Conservation (phyloP, 2,329 filamentous ascomycete species). For the Lasiodiplodia hormozganensis region DNA sequence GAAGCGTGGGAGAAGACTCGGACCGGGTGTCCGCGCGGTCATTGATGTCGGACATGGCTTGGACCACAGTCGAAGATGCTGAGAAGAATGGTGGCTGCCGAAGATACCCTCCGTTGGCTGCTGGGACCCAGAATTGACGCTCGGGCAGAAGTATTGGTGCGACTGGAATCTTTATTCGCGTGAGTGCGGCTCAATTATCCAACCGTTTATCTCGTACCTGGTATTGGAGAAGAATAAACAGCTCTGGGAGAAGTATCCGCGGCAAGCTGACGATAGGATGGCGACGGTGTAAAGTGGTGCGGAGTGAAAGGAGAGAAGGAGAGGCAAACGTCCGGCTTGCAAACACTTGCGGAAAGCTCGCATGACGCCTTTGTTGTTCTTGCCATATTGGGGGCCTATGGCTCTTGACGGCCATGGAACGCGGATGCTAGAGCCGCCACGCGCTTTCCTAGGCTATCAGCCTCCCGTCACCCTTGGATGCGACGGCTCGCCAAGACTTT, state of each 20-base stretch:
- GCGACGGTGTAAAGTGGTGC: background rate
- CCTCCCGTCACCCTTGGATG: background rate
- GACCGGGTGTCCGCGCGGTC: background rate
- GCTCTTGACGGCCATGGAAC: background rate
- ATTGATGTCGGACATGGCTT: background rate
- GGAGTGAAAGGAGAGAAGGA: background rate
- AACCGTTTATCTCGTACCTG: constrained; percentile 1
- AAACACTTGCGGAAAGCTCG: background rate
- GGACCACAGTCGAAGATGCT: background rate
- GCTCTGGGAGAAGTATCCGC: background rate
- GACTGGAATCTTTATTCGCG: background rate
- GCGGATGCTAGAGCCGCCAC: background rate
- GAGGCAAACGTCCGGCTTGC: background rate
- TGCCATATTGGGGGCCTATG: background rate
- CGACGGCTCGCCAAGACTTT: background rate
- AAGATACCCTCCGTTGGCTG: background rate
- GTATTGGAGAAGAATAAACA: background rate
- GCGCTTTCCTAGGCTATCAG: background rate
- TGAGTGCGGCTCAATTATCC: background rate
- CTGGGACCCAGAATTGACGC: background rate
- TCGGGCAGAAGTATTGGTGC: background rate
- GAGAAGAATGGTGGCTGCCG: background rate
- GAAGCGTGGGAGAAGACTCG: background rate
- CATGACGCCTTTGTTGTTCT: background rate
- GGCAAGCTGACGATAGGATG: background rate